These are phyloP conservation scores for Physcia stellaris DNA, from an alignment of 495 filamentous ascomycete genomes.

Conservation along the genomic window DNA sequence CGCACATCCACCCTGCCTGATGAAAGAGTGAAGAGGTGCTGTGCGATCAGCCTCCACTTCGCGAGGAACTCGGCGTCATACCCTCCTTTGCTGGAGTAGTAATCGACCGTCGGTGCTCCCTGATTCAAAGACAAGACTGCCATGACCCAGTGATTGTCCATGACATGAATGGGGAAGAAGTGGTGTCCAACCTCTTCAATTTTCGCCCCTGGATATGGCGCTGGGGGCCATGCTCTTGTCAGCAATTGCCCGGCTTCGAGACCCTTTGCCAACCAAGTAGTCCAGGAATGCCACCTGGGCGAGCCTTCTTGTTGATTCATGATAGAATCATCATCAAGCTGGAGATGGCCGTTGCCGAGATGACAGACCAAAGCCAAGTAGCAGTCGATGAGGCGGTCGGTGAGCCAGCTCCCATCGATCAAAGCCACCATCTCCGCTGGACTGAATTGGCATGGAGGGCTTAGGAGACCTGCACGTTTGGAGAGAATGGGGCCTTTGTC, in stretches of 20 bases:
- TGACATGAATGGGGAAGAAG: no score
- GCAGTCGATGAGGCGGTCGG: background rate
- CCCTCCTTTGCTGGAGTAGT: background rate
- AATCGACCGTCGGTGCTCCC: background rate
- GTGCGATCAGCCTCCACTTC: background rate
- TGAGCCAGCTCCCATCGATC: background rate
- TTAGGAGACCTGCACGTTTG: background rate
- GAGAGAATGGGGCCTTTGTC: no score
- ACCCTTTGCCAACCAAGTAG: background rate
- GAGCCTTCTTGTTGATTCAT: background rate
- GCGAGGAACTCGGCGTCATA: no score
- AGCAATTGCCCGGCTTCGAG: no score
- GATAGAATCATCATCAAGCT: background rate
- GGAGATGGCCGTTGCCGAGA: constrained; percentile 1
- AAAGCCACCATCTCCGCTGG: background rate
- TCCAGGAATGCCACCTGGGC: background rate
- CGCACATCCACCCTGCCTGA: no score
- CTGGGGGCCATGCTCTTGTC: background rate
- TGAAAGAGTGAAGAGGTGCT: no score
- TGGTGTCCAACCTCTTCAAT: background rate
- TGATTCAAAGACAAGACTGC: background rate
- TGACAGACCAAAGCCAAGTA: constrained; percentile 1
- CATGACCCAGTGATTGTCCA: background rate
- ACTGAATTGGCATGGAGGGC: background rate
- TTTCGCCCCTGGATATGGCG: background rate